Base-by-base conservation (phyloP, 116 monocot genomes). In the Zostera marina region DNA sequence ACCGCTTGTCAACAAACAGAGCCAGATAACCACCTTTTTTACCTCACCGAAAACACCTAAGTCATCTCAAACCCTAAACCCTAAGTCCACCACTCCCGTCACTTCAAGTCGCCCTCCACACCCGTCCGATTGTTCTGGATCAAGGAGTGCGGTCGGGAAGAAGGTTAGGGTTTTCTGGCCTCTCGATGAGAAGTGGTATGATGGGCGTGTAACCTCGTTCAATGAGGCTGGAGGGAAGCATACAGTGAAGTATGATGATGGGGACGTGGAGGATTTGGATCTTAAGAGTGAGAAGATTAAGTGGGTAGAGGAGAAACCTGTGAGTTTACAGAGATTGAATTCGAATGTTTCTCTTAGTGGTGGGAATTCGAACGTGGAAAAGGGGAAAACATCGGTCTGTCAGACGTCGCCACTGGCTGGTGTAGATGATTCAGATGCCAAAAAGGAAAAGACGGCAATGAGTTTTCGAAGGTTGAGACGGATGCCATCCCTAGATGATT, bases 1-100 rank as follows among this genome's bases (percentile, higher is more conserved):
- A 11, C 92, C 92, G 19, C 72, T 83, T 9, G 80, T 83, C 19
- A 73, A 74, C 21, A 78, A 81, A 54, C 87, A 92, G 68, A 72
- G 87, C 72, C 81, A 92, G 60, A 92, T 83, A 66, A 92, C 92
- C 65, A 17, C 80, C 63, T 92, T 87, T 78, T 92, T 92, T 66
- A 60, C 78, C 47, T 64, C 70, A 38, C 75, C 70, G 44, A 72
- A 70, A 41, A 59, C 9, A 54, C 38, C 76, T 9, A 47, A 9
- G 0, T 11, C n/a, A 22, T 46, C 7, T 20, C 23, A 53, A 41
- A 1, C 32, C 58, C 44, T 4, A 66, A 25, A 52, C 62, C 32
- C 48, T 48, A 48, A 48, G 9, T 19, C 73, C 22, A 68, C 17
- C 53, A 19, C 21, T 15, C 11, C 51, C 39, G 3, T 52, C 26